Conservation (phyloP, 106 monocot genomes). For the Hemerocallis citrina region DNA sequence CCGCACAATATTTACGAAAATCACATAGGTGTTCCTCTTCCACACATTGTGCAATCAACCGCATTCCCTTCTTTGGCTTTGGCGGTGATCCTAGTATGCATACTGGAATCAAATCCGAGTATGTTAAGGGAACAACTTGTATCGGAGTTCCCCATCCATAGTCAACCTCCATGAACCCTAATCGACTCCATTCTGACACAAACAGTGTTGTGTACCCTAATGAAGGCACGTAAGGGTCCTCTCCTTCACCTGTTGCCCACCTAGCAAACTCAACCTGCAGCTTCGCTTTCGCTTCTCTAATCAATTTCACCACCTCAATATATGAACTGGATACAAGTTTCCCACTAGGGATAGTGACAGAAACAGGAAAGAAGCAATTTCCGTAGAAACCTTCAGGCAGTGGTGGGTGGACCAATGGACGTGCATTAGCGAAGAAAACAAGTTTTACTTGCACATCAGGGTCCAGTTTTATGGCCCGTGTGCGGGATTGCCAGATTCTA, state of each 20-base stretch:
- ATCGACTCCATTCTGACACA: conserved; percentile 44
- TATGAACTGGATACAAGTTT: conserved; percentile 11
- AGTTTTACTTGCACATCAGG: conserved; percentile 1
- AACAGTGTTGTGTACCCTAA: conserved; percentile 32
- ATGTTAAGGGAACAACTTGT: conserved; percentile 45
- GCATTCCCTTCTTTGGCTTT: conserved; percentile 16
- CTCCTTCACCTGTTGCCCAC: conserved; percentile 30
- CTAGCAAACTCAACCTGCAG: conserved; percentile 27
- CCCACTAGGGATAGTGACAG: conserved; percentile 13
- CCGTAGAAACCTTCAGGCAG: conserved; percentile 35
- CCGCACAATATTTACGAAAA: conserved; percentile 30
- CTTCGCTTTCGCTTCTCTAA: conserved; percentile 38
- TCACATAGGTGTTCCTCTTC: conserved; percentile 21
- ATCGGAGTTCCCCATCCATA: conserved; percentile 51
- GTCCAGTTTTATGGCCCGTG: background rate
- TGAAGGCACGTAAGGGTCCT: conserved; percentile 34
- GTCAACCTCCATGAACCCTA: conserved; percentile 50
- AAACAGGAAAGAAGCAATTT: conserved; percentile 52
- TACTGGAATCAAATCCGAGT: conserved; percentile 12
- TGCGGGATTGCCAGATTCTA: conserved; percentile 17
- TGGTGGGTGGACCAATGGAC: background rate
- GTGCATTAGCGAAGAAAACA: conserved; percentile 13
- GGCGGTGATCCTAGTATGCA: conserved; percentile 28
- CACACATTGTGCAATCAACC: conserved; percentile 52
- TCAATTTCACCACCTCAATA: conserved; percentile 32